Conservation (phyloP, 768 basidiomycete species). For the Trametes gibbosa region DNA sequence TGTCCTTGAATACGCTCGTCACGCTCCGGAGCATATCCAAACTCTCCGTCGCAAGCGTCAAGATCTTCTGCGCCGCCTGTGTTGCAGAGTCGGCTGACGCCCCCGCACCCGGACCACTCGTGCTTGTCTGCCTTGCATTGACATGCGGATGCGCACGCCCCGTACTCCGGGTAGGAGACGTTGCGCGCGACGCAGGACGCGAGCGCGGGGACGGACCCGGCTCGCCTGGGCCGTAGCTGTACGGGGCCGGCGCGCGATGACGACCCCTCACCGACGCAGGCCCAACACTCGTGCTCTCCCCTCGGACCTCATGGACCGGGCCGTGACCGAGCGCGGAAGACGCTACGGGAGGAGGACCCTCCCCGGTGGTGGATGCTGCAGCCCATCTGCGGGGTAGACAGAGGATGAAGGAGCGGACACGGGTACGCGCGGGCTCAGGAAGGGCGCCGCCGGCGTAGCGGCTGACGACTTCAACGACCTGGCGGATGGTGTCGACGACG, state of each 20-base stretch:
- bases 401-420: constrained; percentile 75
- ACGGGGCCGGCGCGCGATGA: constrained; percentile 22
- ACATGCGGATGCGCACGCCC: constrained; percentile 7
- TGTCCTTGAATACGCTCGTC: constrained; percentile 84
- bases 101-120: constrained; percentile 9
- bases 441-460: constrained; percentile 85
- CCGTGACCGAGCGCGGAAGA: not conserved
- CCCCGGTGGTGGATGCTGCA: constrained; percentile 32
- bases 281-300: constrained; percentile 30
- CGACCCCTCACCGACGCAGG: constrained; percentile 1
- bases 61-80: constrained; percentile 74
- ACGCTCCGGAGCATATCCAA: constrained; percentile 90
- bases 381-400: constrained; percentile 84
- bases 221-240: constrained; percentile 30
- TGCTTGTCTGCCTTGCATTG: constrained; percentile 27
- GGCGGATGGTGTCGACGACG: constrained; percentile 84
- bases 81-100: constrained; percentile 55
- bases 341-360: not conserved
- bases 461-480: constrained; percentile 84
- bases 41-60: constrained; percentile 86
- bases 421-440: constrained; percentile 76
- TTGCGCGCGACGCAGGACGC: constrained; percentile 28
- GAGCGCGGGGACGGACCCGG: constrained; percentile 28
- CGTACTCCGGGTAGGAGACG: constrained; percentile 24
- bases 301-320: constrained; percentile 18